Evolutionary conservation across 768 basidiomycete genomes (phyloP).

Genomic region (Sarcomyxa edulis): DNA sequence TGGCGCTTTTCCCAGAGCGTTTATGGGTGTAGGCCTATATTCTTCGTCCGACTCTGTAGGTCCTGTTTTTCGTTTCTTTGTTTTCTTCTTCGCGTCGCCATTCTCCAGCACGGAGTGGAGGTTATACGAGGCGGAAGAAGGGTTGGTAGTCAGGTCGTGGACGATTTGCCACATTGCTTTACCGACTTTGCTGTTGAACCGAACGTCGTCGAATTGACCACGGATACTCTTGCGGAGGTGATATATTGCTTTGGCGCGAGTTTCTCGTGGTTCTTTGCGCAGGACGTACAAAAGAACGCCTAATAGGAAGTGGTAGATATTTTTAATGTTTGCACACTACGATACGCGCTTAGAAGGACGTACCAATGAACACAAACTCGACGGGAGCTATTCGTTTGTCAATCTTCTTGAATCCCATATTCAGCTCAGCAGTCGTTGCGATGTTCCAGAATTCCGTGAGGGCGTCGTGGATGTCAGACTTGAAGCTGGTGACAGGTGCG

Average conservation of each 20-base stretch:
- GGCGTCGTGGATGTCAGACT: constrained; percentile 44
- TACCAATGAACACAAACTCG: constrained; percentile 81
- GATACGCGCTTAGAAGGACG: constrained; percentile 13
- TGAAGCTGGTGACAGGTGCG: constrained; percentile 42
- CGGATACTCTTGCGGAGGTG: constrained; percentile 54
- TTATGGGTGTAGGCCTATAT: constrained; percentile 42
- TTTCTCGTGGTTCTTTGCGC: constrained; percentile 33
- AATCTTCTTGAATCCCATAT: constrained; percentile 48
- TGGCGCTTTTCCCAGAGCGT: constrained; percentile 26
- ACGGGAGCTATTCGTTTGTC: constrained; percentile 62
- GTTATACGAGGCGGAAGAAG: constrained; percentile 23
- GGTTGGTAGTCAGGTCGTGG: constrained; percentile 29
- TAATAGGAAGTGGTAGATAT: no score
- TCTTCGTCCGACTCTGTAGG: constrained; percentile 37
- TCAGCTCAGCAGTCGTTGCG: constrained; percentile 33
- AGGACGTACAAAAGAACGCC: constrained; percentile 65
- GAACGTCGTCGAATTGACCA: constrained; percentile 54
- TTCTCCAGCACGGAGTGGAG: constrained; percentile 1
- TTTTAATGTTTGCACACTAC: background rate
- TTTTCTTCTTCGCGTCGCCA: constrained; percentile 23
- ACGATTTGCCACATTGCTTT: constrained; percentile 57
- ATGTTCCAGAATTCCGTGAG: constrained; percentile 52
- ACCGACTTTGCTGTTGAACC: constrained; percentile 52
- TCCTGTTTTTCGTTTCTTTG: constrained; percentile 20
- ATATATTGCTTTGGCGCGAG: constrained; percentile 51